A percentile compares a stretch with the other conserved stretches of the same genome.
These are phyloP conservation scores for Purshia tridentata DNA, from an alignment of 306 rosid genomes.

Conservation along the genomic window DNA sequence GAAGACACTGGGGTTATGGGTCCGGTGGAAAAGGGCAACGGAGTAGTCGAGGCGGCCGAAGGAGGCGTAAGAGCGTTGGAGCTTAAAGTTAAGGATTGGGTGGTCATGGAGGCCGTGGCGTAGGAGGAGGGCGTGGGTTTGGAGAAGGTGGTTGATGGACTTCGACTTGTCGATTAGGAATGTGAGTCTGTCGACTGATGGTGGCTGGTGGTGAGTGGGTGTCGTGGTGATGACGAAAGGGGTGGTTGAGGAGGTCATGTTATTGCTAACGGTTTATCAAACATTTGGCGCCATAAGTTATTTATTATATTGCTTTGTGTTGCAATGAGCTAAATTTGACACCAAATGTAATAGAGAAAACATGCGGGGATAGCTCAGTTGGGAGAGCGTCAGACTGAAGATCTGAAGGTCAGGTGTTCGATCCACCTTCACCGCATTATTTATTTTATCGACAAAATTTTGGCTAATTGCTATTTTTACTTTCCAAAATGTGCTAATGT, in stretches of 20 bases:
- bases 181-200: constrained; percentile 35
- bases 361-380: too few species aligned
- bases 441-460: too few species aligned
- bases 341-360: too few species aligned
- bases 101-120: constrained; percentile 56
- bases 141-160: constrained; percentile 49
- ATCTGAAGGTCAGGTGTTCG: too few species aligned
- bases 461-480: too few species aligned
- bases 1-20: constrained; percentile 53
- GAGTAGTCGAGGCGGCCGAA: constrained; percentile 65
- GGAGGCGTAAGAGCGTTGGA: constrained; percentile 81
- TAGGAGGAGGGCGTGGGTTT: constrained; percentile 65
- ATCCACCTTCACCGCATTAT: too few species aligned
- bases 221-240: constrained; percentile 21
- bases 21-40: constrained; percentile 52
- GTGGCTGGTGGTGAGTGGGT: constrained; percentile 19
- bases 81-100: constrained; percentile 74
- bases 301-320: neutral
- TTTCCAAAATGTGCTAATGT: too few species aligned
- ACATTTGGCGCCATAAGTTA: constrained; percentile 13
- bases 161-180: constrained; percentile 53
- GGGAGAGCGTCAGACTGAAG: too few species aligned
- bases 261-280: constrained; percentile 4
- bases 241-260: constrained; percentile 26
- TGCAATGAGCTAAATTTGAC: too few species aligned